Evolutionary conservation across 2,329 filamentous ascomycete genomes (phyloP).

Genomic region (Trichoderma guizhouense): DNA sequence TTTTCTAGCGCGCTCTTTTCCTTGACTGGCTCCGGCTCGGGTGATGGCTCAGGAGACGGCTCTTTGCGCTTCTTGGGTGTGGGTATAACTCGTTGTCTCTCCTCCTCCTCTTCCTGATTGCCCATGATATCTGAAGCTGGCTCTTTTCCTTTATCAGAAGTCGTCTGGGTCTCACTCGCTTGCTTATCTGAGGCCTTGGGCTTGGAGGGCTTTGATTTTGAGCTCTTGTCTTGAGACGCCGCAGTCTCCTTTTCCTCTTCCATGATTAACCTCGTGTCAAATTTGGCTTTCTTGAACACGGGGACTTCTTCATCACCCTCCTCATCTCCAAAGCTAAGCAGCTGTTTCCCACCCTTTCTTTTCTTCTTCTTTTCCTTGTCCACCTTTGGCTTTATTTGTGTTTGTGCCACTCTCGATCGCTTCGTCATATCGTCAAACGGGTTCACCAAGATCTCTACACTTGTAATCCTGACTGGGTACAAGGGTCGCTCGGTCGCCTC

Average conservation of each 20-base stretch:
- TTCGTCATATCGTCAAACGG: constrained; percentile 80
- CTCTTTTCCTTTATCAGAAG: background rate
- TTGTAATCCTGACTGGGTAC: constrained; percentile 77
- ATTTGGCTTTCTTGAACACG: constrained; percentile 71
- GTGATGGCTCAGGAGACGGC: constrained; percentile 24
- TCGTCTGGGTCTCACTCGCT: background rate
- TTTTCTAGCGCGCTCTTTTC: constrained; percentile 60
- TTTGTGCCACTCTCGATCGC: constrained; percentile 56
- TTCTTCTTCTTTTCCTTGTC: constrained; percentile 63
- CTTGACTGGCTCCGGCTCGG: constrained; percentile 28
- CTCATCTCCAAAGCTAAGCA: constrained; percentile 74
- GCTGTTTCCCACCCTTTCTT: constrained; percentile 69
- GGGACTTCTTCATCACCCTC: constrained; percentile 55
- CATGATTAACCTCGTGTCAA: constrained; percentile 71
- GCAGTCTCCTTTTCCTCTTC: constrained; percentile 38
- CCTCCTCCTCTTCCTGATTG: background rate
- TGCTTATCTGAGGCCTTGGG: constrained; percentile 26
- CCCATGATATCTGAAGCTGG: background rate
- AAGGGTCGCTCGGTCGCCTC: constrained; percentile 77
- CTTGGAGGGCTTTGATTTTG: constrained; percentile 32
- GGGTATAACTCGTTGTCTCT: background rate
- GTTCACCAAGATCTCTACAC: constrained; percentile 73
- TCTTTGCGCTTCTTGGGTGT: constrained; percentile 8
- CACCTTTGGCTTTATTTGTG: constrained; percentile 35
- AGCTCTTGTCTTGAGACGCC: constrained; percentile 26